Conservation (phyloP, 495 filamentous ascomycete genomes). For the Aspergillus taichungensis region DNA sequence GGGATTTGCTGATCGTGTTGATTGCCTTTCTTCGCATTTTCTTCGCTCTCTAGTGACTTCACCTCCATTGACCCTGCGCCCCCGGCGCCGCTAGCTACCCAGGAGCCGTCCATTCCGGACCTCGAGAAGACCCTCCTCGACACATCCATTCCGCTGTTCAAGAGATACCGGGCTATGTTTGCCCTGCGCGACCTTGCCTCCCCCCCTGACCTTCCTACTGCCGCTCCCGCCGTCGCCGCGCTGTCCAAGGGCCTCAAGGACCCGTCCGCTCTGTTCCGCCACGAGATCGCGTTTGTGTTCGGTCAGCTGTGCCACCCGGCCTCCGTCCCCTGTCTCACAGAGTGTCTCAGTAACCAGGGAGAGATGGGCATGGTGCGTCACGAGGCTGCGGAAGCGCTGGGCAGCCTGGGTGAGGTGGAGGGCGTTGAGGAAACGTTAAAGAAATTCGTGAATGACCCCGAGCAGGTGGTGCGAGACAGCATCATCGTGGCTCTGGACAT, state of each 20-base stretch:
- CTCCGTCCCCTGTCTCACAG: constrained; percentile 82
- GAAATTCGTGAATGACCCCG: constrained; percentile 78
- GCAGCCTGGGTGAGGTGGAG: constrained; percentile 86
- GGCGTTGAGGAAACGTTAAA: constrained; percentile 82
- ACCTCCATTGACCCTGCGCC: constrained; percentile 94
- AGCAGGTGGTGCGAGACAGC: constrained; percentile 90
- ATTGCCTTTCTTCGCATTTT: background rate
- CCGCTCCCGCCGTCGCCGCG: constrained; percentile 71
- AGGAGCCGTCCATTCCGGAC: constrained; percentile 56
- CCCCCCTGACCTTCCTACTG: constrained; percentile 80
- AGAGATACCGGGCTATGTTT: constrained; percentile 97
- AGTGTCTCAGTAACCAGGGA: constrained; percentile 62
- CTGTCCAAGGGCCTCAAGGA: constrained; percentile 83
- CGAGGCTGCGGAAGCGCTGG: constrained; percentile 95
- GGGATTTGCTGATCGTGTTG: too few relatives aligned
- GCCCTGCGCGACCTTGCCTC: constrained; percentile 87
- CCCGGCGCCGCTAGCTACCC: constrained; percentile 57
- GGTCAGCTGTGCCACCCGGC: constrained; percentile 92
- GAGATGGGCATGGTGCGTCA: constrained; percentile 96
- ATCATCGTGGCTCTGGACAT: constrained; percentile 94
- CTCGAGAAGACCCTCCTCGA: constrained; percentile 71
- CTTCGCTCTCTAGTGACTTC: constrained; percentile 59
- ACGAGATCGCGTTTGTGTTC: constrained; percentile 98
- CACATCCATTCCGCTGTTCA: constrained; percentile 69
- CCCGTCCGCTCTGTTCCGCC: constrained; percentile 86